These are phyloP conservation scores for Backusella luteola DNA, from an alignment of 192 early-diverging fungal species.

Conservation along the genomic window DNA sequence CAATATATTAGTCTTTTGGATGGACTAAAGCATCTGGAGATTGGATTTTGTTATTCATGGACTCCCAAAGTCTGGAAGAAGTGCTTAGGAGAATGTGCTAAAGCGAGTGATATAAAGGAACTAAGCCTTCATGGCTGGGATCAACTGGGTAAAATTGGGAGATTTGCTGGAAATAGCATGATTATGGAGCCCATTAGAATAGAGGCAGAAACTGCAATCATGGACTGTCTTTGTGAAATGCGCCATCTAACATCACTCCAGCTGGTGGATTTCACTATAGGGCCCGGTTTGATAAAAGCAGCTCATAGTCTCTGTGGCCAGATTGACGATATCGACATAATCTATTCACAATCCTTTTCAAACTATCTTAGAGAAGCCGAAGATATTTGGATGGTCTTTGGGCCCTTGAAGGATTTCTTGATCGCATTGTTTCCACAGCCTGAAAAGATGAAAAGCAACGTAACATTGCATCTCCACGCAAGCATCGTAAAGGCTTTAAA, in stretches of 20 bases:
- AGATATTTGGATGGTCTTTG: neutral
- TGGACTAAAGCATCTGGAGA: neutral
- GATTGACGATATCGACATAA: neutral
- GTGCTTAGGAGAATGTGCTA: neutral
- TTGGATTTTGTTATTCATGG: constrained; percentile 15
- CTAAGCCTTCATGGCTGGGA: constrained; percentile 11
- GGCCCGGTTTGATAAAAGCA: neutral
- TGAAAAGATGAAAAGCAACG: neutral
- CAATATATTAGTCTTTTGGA: neutral
- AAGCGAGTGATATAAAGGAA: neutral
- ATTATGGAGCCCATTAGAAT: neutral
- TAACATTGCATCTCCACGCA: neutral
- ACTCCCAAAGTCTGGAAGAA: constrained; percentile 2
- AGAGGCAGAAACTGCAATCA: neutral
- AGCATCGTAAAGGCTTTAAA: neutral
- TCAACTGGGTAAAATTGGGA: constrained; percentile 5
- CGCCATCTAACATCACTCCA: neutral
- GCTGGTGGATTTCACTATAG: constrained; percentile 8
- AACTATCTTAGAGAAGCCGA: neutral
- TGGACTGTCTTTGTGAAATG: neutral
- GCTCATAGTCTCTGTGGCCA: neutral
- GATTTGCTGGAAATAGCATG: neutral
- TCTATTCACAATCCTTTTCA: constrained; percentile 1
- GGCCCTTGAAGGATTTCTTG: constrained; percentile 7
- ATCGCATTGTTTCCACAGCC: neutral